Conservation (phyloP, 2,329 filamentous ascomycete species). For the Saccharata proteae region DNA sequence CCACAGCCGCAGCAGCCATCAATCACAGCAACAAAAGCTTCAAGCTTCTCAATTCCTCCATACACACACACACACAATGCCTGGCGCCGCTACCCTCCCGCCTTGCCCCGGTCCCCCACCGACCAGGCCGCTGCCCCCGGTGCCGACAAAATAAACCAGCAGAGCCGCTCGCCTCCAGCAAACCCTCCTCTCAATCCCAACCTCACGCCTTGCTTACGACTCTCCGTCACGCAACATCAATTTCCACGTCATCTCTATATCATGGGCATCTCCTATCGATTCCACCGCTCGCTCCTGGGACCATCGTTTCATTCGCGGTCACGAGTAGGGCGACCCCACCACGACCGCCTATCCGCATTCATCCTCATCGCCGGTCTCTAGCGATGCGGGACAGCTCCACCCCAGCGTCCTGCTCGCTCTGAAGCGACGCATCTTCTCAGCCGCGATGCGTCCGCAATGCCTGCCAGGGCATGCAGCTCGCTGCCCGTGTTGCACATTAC, state of each 20-base stretch:
- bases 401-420: constrained; percentile 3
- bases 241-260: constrained; percentile 7
- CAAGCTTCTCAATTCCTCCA: constrained; percentile 12
- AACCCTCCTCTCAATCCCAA: too few relatives aligned
- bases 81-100: constrained; percentile 29
- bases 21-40: constrained; percentile 5
- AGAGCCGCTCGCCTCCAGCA: too few relatives aligned
- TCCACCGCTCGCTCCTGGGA: constrained; percentile 1
- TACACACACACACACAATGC: constrained; percentile 27
- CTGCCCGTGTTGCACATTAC: too few relatives aligned
- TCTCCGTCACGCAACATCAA: constrained; percentile 7
- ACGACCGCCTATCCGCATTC: constrained; percentile 5
- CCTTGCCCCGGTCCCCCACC: constrained; percentile 37
- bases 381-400: neutral
- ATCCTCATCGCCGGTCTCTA: constrained; percentile 1
- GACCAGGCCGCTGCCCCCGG: constrained; percentile 34
- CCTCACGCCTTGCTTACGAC: too few relatives aligned
- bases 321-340: constrained; percentile 7
- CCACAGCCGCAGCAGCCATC: constrained; percentile 2
- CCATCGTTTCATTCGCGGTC: constrained; percentile 7
- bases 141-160: constrained; percentile 29
- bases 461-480: constrained; percentile 2
- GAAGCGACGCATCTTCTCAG: too few relatives aligned
- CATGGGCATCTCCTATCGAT: constrained; percentile 4
- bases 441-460: constrained; percentile 4